phyloP scores from a whole-genome alignment of 208 protist genomes.

The Trypanosoma theileri region DNA sequence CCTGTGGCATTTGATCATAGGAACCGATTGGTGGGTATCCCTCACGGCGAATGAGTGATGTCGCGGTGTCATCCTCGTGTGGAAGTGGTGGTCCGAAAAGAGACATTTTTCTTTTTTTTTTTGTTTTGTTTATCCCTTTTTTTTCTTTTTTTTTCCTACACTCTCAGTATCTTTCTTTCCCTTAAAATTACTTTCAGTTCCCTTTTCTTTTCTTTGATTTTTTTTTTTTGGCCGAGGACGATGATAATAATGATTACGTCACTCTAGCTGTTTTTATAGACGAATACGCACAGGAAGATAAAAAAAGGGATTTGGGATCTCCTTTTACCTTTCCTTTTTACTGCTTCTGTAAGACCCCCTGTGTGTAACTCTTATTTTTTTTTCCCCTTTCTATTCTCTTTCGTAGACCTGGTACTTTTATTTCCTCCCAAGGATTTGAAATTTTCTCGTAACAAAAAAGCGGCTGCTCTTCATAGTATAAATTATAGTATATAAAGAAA shows the following conservation, averaged over 20 bases:
- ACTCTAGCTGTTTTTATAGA: too few relatives aligned
- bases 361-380: neutral
- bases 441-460: neutral
- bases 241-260: too few relatives aligned
- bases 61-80: slow-evolving; percentile 87
- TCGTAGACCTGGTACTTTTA: neutral
- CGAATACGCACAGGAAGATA: too few relatives aligned
- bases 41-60: slow-evolving; percentile 80
- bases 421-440: neutral
- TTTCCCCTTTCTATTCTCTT: slow-evolving; percentile 1
- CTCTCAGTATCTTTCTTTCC: neutral
- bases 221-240: neutral
- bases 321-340: too few relatives aligned
- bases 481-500: too few relatives aligned
- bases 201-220: slow-evolving; percentile 1
- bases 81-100: slow-evolving; percentile 83
- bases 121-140: slow-evolving; percentile 18
- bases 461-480: neutral
- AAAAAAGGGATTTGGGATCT: too few relatives aligned
- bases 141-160: slow-evolving; percentile 8
- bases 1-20: slow-evolving; percentile 85
- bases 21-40: slow-evolving; percentile 75
- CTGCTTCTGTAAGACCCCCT: neutral
- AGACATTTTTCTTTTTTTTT: slow-evolving; percentile 51
- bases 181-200: neutral